Conservation (phyloP, 768 basidiomycete genomes). For the Sistotremastrum suecicum region DNA sequence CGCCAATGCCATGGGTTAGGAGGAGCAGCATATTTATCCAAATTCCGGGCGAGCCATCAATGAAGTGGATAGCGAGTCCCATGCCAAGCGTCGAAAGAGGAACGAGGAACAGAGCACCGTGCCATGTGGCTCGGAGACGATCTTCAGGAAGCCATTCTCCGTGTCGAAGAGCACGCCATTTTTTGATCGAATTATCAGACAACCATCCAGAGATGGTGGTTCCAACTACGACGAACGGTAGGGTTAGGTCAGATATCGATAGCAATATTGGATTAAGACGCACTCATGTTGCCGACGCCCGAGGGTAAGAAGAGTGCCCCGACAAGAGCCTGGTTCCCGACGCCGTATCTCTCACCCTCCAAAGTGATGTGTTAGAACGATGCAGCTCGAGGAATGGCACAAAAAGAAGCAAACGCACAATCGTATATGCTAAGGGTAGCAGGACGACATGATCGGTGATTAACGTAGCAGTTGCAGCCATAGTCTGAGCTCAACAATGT, state of each 20-base stretch:
- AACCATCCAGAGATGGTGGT: slow-evolving; percentile 43
- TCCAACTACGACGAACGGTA: slow-evolving; percentile 28
- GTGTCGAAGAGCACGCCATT: slow-evolving; percentile 32
- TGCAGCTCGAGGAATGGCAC: too few relatives aligned
- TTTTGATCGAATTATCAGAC: slow-evolving; percentile 39
- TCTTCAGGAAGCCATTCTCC: slow-evolving; percentile 59
- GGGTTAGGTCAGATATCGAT: slow-evolving; percentile 16
- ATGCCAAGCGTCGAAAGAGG: slow-evolving; percentile 37
- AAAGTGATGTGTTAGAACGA: too few relatives aligned
- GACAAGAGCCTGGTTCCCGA: slow-evolving; percentile 41
- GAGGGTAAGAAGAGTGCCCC: slow-evolving; percentile 46
- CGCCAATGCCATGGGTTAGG: slow-evolving; percentile 58
- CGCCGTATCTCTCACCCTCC: slow-evolving; percentile 43
- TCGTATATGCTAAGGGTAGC: slow-evolving; percentile 50
- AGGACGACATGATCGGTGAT: slow-evolving; percentile 11
- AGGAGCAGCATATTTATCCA: slow-evolving; percentile 37
- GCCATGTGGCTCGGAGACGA: slow-evolving; percentile 38
- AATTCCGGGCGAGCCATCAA: slow-evolving; percentile 36
- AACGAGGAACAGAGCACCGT: slow-evolving; percentile 31
- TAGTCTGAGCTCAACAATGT: background rate
- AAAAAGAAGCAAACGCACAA: slow-evolving; percentile 27
- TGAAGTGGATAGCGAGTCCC: slow-evolving; percentile 36
- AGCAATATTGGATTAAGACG: slow-evolving; percentile 7
- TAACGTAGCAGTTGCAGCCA: background rate
- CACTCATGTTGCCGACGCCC: slow-evolving; percentile 23